Base-by-base conservation (phyloP, 2,329 filamentous ascomycete genomes). In the Colletotrichum agaves region DNA sequence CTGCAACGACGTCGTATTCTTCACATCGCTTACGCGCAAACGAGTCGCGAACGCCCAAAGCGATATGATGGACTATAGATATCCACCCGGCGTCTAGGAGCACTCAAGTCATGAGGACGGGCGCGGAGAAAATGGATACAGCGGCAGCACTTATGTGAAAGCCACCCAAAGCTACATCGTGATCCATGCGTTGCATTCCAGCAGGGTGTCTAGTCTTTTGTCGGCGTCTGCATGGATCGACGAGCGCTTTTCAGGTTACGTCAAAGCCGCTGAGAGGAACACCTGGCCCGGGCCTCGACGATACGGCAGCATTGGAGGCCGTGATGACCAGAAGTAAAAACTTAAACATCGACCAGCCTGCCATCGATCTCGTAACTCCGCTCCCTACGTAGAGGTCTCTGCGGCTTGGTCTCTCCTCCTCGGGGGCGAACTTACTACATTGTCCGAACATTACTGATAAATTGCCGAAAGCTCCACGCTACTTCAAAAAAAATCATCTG, bases 1-100 rank as follows among this genome's bases (percentile, higher is more conserved):
- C 61, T 67, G 64, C 61, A 53, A 64, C 61, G 19, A 64, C 47
- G 64, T 64, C 60, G 64, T 47, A 64, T 64, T 64, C 17, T 58
- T 64, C 64, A 59, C 64, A 59, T 67, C 64, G 61, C 64, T 67
- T 67, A 59, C 27, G 31, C 41, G 52, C 37, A 47, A 55, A 60
- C 61, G 53, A 59, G 64, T 64, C 61, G 55, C 52, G 44, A 55
- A 52, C n/a, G 35, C 43, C 19, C 44, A 58, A 5, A 33, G 33
- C 12, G 31, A 53, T 44, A 35, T 57, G 63, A 33, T 11, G 27
- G 35, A 58, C 39, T 55, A 61, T 58, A 44, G 46, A 35, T 12
- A 50, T 50, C 21, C 46, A 53, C 31, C 43, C 37, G 15, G 44
- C 37, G 12, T 52, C 21, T 19, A 27, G 31, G 37, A 31, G 13